Evolutionary conservation across 345 rosid species (phyloP), one percentile per base, ranked within the genome.

Genomic region (Lenwebbia sp.): DNA sequence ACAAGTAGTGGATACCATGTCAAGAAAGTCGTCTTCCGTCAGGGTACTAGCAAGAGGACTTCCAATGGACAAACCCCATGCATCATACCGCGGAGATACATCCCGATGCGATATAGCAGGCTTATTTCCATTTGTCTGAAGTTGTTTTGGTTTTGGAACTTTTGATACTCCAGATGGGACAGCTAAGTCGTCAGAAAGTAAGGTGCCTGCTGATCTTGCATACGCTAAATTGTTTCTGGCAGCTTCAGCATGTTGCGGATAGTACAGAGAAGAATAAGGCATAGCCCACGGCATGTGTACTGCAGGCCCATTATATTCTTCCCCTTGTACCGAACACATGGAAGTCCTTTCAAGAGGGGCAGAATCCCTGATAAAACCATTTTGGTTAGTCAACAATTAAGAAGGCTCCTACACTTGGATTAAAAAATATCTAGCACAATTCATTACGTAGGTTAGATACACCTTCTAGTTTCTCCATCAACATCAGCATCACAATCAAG

Each of bases 21-120:
- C 93, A 88, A 97, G 98, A 90, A 97, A 93, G 93, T 95, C 98
- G 85, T 95, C 98, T 86, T 95, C 97, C 12, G 98, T 95, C 84
- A 95, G 91, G 83, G 91, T 90, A 92, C 94, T 94, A 28, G 95
- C 95, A 85, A 87, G 96, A 86, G 98, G 97, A 89, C 99, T 97
- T 83, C 93, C 98, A 54, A 93, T 90, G 54, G 97, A 91, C 90
- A 96, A 86, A 58, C 93, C 94, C 98, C 96, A 94, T 83, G 91
- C 88, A 93, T 94, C 95, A 89, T 83, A 89, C 87, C 85, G 90
- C 87, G 94, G 85, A 90, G 94, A 88, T 53, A 84, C 87, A 83
- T 91, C 95, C 60, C 60, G 76, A 37, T 91, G 94, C 44, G 84
- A 89, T 88, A 90, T 85, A 84, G 89, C 88, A 84, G 89, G 83